Evolutionary conservation across 2,329 filamentous ascomycete species (phyloP), one percentile per base, ranked within the genome.

Genomic region (Aspergillus terreus): DNA sequence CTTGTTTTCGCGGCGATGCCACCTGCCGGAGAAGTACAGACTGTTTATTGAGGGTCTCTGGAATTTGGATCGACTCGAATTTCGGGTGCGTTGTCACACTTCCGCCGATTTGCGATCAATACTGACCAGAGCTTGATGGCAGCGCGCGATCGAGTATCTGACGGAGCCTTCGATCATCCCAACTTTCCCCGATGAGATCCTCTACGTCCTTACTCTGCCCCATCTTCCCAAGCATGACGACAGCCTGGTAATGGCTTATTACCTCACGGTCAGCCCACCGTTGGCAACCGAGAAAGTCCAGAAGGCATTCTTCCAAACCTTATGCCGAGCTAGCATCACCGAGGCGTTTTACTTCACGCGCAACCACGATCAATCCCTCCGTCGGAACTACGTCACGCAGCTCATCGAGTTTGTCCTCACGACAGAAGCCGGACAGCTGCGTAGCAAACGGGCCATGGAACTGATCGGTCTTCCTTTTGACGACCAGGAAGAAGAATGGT

Each of bases 141-240:
- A 87, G 80, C 72, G 76, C 57, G 88, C 90, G 2, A 77, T 95
- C 25, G 84, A 90, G 60, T 84, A 86, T 65, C 81, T 95, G 12
- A 85, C 88, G 4, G 86, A 94, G 62, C 90, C 90, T 0, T 89
- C 87, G 1, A 78, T 95, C 4, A 84, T 86, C 17, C 85, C 88
- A 33, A 90, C 90, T 49, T 95, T 94, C 63, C 82, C 88, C 51
- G 89, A 94, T 71, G 88, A 95, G 55, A 92, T 95, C 47, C 78
- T 94, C 59, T 80, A 81, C 23, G 79, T 81, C 4, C 80, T 94
- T 4, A 82, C 89, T 47, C 79, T 81, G 35, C 57, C 69, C 2
- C 79, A 84, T 57, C 78, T 83, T 35, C 73, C 78, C 40, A 73
- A 79, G 44, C 75, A 77, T 51, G 84, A 90, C 64, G 81, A 82